These are phyloP conservation scores for Ramularia endophylla DNA, from an alignment of 2,329 filamentous ascomycete species.

Conservation along the genomic window DNA sequence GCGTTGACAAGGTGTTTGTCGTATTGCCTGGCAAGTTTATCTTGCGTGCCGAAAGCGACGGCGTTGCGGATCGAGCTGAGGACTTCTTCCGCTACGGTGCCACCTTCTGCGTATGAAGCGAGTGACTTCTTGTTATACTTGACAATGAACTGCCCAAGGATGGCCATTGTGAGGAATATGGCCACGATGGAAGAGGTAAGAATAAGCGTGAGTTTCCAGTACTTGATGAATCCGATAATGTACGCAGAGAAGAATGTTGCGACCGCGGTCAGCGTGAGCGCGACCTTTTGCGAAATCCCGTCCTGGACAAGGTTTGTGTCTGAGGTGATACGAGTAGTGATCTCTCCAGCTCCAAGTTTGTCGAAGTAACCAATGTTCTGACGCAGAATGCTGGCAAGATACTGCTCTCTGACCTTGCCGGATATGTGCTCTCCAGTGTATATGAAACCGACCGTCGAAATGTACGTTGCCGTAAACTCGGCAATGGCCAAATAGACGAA, in stretches of 20 bases:
- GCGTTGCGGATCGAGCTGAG: constrained; percentile 90
- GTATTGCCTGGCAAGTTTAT: constrained; percentile 83
- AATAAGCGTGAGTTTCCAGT: constrained; percentile 90
- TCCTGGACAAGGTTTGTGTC: constrained; percentile 93
- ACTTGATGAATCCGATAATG: constrained; percentile 82
- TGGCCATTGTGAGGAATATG: constrained; percentile 70
- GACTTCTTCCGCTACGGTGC: constrained; percentile 88
- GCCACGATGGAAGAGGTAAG: constrained; percentile 75
- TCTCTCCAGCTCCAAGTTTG: constrained; percentile 84
- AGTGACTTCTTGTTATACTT: constrained; percentile 75
- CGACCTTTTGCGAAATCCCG: constrained; percentile 85
- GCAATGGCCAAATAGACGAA: constrained; percentile 80
- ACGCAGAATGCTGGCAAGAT: constrained; percentile 74
- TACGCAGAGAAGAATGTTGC: constrained; percentile 85
- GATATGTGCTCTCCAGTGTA: constrained; percentile 50
- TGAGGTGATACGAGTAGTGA: constrained; percentile 88
- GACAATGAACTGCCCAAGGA: constrained; percentile 67
- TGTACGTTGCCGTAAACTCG: constrained; percentile 71
- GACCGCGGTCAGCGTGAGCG: constrained; percentile 66
- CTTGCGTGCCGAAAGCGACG: constrained; percentile 87
- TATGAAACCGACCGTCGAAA: constrained; percentile 83
- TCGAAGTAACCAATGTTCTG: constrained; percentile 94
- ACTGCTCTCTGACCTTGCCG: constrained; percentile 60
- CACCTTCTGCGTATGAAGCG: constrained; percentile 74
- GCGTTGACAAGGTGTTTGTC: constrained; percentile 67